Evolutionary conservation across 306 rosid species (phyloP), one percentile per base, ranked within the genome.

Genomic region (Canavalia gladiata): DNA sequence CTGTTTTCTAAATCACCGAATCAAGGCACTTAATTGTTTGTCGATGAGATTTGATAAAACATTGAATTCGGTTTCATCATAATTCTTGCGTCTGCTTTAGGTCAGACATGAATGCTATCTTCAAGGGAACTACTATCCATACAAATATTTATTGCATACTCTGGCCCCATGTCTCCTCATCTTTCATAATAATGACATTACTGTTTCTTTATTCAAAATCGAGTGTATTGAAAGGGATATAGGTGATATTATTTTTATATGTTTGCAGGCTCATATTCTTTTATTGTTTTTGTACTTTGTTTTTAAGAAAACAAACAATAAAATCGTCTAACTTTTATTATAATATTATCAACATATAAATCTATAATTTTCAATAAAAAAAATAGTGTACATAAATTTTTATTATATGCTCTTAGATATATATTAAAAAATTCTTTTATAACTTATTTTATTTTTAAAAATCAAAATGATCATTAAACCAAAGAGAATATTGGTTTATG

Each of bases 61-160:
- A 0, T 18, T 18, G 25, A 18, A 18, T 18, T 18, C 25, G 25
- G 7, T 67, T 66, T 43, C 34, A 2, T 25, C n/a, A 67, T 4
- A 37, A 37, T 29, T 1, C 12, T 33, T 0, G 6, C 12, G 35
- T 11, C 9, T n/a, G 30, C 75, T 68, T 5, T 42, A 46, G 49
- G 49, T 47, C 11, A 13, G 7, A 49, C 37, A 47, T 43, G 45
- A 60, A 1, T 4, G 39, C 43, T 42, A 31, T 59, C 43, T 74
- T 30, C 43, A 75, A 75, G 31, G 60, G 58, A 75, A 43, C 46
- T 43, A 30, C n/a, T n/a, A 29, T 12, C n/a, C 45, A 58, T 74
- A 12, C 8, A 1, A 43, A 8, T 30, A 68, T 29, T 46, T 46
- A 45, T 37, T 37, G 41, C 2, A 18, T 72, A 58, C 63, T n/a